Base-by-base conservation (phyloP, 345 rosid genomes). In the Cardiospermum halicacabum region DNA sequence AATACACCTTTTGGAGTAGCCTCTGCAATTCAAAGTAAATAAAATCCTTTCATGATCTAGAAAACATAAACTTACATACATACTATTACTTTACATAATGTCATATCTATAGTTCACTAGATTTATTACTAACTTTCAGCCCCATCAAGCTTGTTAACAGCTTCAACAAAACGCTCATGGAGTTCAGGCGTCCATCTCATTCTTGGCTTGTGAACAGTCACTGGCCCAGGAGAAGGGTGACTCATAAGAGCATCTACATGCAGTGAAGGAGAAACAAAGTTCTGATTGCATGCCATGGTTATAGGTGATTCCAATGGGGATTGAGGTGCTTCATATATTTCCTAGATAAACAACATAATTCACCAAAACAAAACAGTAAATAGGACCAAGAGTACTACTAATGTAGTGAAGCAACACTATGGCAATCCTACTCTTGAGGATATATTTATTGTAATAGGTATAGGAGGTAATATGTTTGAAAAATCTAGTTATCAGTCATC, bases 151-250 rank as follows among this genome's bases (percentile, higher is more conserved):
- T 80, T 81, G 69, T 18, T 69, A 61, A 89, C 92, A 18, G 98
- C 89, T 60, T 82, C 87, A 3, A 89, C 60, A 77, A 85, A 85
- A 65, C 78, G 54, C 53, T 85, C 92, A 16, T 92, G 96, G 68
- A 89, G 95, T 77, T 89, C 89, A 69, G 92, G 92, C 13, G 92
- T 89, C 98, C 98, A 92, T 72, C 98, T 84, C 98, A 89, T 92
- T 70, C 96, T 87, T 47, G 86, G 83, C 74, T 85, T 92, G 70
- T 77, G 89, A 16, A 75, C 81, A 28, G 84, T 61, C 50, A 80
- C 69, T 28, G 81, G 49, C 12, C 68, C 80, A 24, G 86, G 74
- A 61, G 83, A 73, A 45, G 81, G 76, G 42, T 58, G 86, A 69
- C 78, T 70, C 43, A 79, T 69, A 78, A 74, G 77, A 63, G 65